A percentile compares a stretch with the other conserved stretches of the same genome.
Evolutionary conservation across 495 filamentous ascomycete genomes (phyloP).

Genomic region (Hyaloscypha finlandica): DNA sequence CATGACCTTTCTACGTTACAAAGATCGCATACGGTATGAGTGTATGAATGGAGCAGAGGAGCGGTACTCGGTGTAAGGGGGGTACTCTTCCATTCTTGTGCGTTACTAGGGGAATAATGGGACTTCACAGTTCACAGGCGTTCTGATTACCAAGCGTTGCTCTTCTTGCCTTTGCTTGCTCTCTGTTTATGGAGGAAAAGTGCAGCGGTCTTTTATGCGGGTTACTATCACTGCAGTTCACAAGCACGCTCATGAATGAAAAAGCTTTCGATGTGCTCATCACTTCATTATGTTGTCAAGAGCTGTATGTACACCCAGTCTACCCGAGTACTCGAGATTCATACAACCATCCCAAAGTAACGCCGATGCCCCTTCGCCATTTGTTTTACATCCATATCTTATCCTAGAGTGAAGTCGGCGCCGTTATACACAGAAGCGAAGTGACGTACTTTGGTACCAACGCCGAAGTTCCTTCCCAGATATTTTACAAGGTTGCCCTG

Average conservation of each 20-base stretch:
- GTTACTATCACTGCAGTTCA: conserved; percentile 10
- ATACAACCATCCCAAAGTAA: conserved; percentile 1
- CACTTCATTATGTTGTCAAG: conserved; percentile 8
- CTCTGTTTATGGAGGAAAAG: conserved; percentile 17
- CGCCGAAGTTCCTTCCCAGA: conserved; percentile 8
- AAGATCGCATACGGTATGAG: conserved; percentile 28
- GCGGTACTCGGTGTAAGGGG: background rate
- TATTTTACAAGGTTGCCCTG: conserved; percentile 22
- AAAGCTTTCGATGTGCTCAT: background rate
- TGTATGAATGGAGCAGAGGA: conserved; percentile 6
- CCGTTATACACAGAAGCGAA: conserved; percentile 16
- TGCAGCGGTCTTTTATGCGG: conserved; percentile 17
- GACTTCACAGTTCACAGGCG: conserved; percentile 6
- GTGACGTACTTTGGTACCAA: conserved; percentile 21
- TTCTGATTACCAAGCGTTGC: conserved; percentile 16
- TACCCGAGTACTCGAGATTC: conserved; percentile 6
- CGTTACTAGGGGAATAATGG: conserved; percentile 9
- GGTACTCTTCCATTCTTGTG: conserved; percentile 14
- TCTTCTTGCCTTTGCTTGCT: background rate
- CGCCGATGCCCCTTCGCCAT: conserved; percentile 1
- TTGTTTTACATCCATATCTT: conserved; percentile 5
- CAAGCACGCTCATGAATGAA: background rate
- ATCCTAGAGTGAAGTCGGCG: conserved; percentile 19
- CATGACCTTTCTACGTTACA: conserved; percentile 27
- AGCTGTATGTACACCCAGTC: conserved; percentile 6